phyloP scores from a whole-genome alignment of 805 yeast species.

The Candida peoriensis region DNA sequence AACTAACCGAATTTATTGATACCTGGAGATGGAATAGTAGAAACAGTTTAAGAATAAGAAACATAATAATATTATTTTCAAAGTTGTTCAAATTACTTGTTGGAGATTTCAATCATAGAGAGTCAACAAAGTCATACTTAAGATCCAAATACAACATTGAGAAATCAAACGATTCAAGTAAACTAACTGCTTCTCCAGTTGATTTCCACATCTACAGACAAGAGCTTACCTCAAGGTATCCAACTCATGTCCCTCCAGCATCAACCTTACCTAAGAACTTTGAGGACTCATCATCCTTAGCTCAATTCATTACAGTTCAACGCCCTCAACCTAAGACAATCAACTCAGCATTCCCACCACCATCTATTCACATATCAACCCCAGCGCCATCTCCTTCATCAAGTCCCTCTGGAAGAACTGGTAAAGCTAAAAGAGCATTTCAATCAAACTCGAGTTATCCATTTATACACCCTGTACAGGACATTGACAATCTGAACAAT shows the following conservation, averaged over 20 bases:
- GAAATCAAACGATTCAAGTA: slow-evolving; percentile 25
- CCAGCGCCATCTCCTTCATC: slow-evolving; percentile 83
- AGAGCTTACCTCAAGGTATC: slow-evolving; percentile 70
- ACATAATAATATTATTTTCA: slow-evolving; percentile 48
- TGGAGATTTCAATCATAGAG: slow-evolving; percentile 46
- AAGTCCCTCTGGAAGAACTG: slow-evolving; percentile 36
- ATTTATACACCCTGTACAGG: slow-evolving; percentile 50
- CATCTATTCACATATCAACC: slow-evolving; percentile 69
- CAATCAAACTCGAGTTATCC: slow-evolving; percentile 69
- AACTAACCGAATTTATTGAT: slow-evolving; percentile 48
- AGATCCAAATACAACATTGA: slow-evolving; percentile 33
- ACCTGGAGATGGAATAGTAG: slow-evolving; percentile 59
- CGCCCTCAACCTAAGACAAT: slow-evolving; percentile 42
- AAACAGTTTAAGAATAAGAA: slow-evolving; percentile 45
- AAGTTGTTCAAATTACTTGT: slow-evolving; percentile 53
- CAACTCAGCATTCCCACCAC: slow-evolving; percentile 41
- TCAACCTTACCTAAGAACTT: slow-evolving; percentile 40
- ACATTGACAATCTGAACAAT: slow-evolving; percentile 5
- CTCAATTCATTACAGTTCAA: slow-evolving; percentile 57
- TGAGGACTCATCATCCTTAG: slow-evolving; percentile 48
- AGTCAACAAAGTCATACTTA: slow-evolving; percentile 42
- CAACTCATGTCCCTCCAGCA: slow-evolving; percentile 54
- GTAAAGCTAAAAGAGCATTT: slow-evolving; percentile 46
- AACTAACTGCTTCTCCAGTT: slow-evolving; percentile 64
- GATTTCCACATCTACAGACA: slow-evolving; percentile 79